Base-by-base conservation (phyloP, 176 grass and related monocot species). In the Triticum urartu region DNA sequence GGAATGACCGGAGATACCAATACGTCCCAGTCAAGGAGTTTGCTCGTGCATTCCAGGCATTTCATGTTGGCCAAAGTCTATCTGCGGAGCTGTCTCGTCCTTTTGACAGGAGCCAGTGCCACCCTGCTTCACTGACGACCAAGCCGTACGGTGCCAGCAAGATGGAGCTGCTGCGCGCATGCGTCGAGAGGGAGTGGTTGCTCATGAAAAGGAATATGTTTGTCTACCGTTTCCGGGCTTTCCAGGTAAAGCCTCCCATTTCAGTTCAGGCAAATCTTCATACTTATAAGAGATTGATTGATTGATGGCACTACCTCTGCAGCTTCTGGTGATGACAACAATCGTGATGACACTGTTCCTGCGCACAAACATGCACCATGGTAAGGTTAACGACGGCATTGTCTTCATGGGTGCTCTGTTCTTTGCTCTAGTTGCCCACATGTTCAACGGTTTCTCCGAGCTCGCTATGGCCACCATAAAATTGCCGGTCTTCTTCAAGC, bases 401-500 rank as follows among this genome's bases (percentile, higher is more conserved):
- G 83, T 91, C 30, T 95, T 81, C 62, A 12, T 95, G 35, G 93
- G 93, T 8, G 93, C 93, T 32, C 70, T 95, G 21, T 95, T 92
- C 83, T 90, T 95, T 24, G 22, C 56, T n/a, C 21, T 95, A 61
- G 21, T 86, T 4, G 83, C 83, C 0, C 75, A 81, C 83, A 86
- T 92, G 79, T 95, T 95, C 64, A 95, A 92, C 22, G 93, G 93
- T 32, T 92, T 95, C 79, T 88, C 93, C 1, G 93, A 95, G 75
- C 76, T 95, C 10, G 90, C 93, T 24, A 84, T 95, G 86, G 92
- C 90, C 60, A 86, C 85, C 66, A 84, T 92, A 34, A 95, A 95
- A 77, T 72, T 95, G 65, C 93, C 93, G 1, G 88, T 95, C 43
- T 95, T 95, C 84, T 95, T 89, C 86, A 95, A 95, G 79, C 93